Evolutionary conservation across 352 stramenopile species (phyloP).

Genomic region (Lagenidium giganteum): DNA sequence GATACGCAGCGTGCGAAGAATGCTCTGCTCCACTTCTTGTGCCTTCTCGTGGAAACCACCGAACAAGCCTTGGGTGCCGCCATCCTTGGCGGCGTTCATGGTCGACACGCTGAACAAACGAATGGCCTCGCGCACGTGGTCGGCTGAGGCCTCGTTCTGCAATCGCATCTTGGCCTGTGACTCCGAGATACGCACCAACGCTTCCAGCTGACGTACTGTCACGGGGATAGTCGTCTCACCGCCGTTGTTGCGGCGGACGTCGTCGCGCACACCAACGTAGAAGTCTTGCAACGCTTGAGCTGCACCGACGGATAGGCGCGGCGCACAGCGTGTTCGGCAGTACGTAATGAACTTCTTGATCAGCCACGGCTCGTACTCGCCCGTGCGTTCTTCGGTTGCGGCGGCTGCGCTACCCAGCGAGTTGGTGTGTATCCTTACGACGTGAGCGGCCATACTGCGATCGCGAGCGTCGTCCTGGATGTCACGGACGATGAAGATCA

Average conservation of each 20-base stretch:
- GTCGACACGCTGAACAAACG: slow-evolving; percentile 98
- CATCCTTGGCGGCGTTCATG: slow-evolving; percentile 95
- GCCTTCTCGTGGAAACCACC: slow-evolving; percentile 79
- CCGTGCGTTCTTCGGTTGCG: slow-evolving; percentile 20
- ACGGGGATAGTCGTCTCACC: slow-evolving; percentile 92
- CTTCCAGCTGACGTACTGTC: slow-evolving; percentile 98
- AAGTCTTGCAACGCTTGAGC: slow-evolving; percentile 93
- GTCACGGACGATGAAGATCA: slow-evolving; percentile 99
- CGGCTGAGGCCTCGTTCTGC: slow-evolving; percentile 65
- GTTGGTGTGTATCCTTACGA: slow-evolving; percentile 98
- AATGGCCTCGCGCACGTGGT: slow-evolving; percentile 96
- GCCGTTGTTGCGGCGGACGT: slow-evolving; percentile 85
- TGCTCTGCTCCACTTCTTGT: slow-evolving; percentile 77
- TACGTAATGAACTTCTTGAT: slow-evolving; percentile 99
- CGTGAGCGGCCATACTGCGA: slow-evolving; percentile 95
- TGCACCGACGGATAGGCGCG: slow-evolving; percentile 88
- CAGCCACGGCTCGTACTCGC: slow-evolving; percentile 80
- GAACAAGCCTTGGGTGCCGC: slow-evolving; percentile 80
- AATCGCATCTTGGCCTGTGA: slow-evolving; percentile 98
- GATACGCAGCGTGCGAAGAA: slow-evolving; percentile 79
- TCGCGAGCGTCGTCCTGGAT: slow-evolving; percentile 96
- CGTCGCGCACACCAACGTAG: slow-evolving; percentile 97
- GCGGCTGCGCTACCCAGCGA: slow-evolving; percentile 27
- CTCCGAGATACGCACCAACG: slow-evolving; percentile 96
- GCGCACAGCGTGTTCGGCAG: slow-evolving; percentile 92